These are phyloP conservation scores for Pseudovirgaria hyperparasitica DNA, from an alignment of 2,329 filamentous ascomycete species.

Conservation along the genomic window DNA sequence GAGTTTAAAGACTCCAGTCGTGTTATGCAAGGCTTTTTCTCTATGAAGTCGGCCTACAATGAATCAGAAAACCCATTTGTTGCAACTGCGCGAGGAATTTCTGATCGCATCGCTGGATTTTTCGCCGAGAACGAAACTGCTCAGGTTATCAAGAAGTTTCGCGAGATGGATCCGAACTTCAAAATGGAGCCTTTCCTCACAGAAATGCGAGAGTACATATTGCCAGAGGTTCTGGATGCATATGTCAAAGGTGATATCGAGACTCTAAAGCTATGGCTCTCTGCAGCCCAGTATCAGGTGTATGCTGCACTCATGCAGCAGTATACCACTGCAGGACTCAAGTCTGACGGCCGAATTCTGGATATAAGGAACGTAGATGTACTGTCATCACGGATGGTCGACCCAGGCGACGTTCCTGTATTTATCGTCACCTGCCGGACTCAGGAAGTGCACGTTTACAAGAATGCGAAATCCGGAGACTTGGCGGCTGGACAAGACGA, in stretches of 20 bases:
- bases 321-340: conserved; percentile 84
- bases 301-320: conserved; percentile 96
- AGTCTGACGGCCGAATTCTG: conserved; percentile 87
- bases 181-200: conserved; percentile 89
- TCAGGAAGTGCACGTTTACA: conserved; percentile 95
- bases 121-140: conserved; percentile 98
- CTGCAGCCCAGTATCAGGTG: conserved; percentile 88
- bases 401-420: conserved; percentile 79
- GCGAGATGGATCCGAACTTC: conserved; percentile 88
- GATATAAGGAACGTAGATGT: conserved; percentile 94
- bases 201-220: conserved; percentile 93
- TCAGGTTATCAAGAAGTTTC: conserved; percentile 95
- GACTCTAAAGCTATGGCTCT: conserved; percentile 88
- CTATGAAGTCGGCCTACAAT: conserved; percentile 75
- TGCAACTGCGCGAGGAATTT: conserved; percentile 83
- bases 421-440: conserved; percentile 96
- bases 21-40: conserved; percentile 78
- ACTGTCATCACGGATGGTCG: conserved; percentile 63
- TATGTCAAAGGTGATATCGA: conserved; percentile 94
- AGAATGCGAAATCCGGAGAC: conserved; percentile 77
- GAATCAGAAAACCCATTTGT: conserved; percentile 97
- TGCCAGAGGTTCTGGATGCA: conserved; percentile 92
- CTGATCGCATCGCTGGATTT: conserved; percentile 84
- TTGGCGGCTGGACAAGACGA: conserved; percentile 97
- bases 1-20: conserved; percentile 86